Conservation (phyloP, 1,284 basidiomycete genomes). For the Sporisorium iseilematis-ciliati region DNA sequence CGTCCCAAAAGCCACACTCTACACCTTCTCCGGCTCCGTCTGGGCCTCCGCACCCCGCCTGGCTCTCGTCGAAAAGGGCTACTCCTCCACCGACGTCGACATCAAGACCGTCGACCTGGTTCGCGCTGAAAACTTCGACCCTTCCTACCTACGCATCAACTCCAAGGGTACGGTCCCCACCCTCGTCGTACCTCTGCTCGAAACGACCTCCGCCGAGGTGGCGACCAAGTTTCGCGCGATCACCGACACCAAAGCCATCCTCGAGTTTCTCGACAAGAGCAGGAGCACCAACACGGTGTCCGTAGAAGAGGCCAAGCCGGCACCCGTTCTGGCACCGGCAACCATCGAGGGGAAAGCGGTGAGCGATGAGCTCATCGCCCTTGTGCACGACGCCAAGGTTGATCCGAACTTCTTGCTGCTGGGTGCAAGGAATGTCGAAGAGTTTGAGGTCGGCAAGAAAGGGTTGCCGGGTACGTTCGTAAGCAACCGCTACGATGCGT, state of each 20-base stretch:
- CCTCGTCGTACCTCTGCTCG: conserved; percentile 82
- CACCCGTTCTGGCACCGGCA: conserved; percentile 82
- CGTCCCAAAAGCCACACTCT: conserved; percentile 54
- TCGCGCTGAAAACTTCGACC: conserved; percentile 75
- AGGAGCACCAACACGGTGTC: conserved; percentile 73
- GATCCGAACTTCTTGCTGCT: conserved; percentile 73
- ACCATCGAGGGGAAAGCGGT: conserved; percentile 79
- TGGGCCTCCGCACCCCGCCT: conserved; percentile 55
- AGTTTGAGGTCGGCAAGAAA: conserved; percentile 67
- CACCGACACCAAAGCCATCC: conserved; percentile 81
- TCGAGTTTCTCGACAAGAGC: conserved; percentile 76
- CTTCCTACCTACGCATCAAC: conserved; percentile 80
- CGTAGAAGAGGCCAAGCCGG: conserved; percentile 79
- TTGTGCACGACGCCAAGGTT: conserved; percentile 75
- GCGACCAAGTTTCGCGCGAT: conserved; percentile 85
- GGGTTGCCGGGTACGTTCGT: conserved; percentile 71
- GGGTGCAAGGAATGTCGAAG: conserved; percentile 64
- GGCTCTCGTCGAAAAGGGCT: conserved; percentile 57
- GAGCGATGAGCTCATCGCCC: conserved; percentile 76
- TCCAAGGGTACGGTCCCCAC: conserved; percentile 86
- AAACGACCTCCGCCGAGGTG: conserved; percentile 78
- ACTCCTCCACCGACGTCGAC: conserved; percentile 55
- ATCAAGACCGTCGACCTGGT: conserved; percentile 62
- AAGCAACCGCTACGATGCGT: conserved; percentile 71
- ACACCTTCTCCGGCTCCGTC: conserved; percentile 57